phyloP scores from a whole-genome alignment of 805 yeast species.

The Hanseniaspora nectarophila region DNA sequence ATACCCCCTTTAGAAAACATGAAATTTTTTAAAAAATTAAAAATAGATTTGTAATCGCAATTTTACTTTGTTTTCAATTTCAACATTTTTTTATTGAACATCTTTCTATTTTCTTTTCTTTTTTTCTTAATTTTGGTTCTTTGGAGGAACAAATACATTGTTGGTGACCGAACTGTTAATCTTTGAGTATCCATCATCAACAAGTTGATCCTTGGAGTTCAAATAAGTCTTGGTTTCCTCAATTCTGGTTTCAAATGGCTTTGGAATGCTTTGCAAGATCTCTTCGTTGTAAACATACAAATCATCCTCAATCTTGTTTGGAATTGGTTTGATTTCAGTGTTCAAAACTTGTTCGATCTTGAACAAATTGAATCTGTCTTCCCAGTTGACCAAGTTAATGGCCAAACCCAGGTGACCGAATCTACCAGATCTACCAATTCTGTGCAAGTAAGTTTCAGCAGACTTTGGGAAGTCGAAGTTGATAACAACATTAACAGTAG shows the following conservation, averaged over 20 bases:
- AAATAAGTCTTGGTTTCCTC: conserved; percentile 24
- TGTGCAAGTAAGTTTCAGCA: conserved; percentile 93
- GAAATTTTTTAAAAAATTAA: too few relatives aligned
- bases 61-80: too few relatives aligned
- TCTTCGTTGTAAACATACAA: conserved; percentile 64
- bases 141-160: conserved; percentile 11
- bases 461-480: conserved; percentile 97
- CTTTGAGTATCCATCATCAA: conserved; percentile 15
- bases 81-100: too few relatives aligned
- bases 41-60: too few relatives aligned
- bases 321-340: conserved; percentile 93
- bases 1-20: too few relatives aligned
- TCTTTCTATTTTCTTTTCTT: too few relatives aligned
- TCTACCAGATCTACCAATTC: conserved; percentile 98
- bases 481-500: conserved; percentile 95
- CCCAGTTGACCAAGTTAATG: conserved; percentile 90
- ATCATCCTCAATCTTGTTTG: conserved; percentile 78
- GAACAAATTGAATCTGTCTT: conserved; percentile 84
- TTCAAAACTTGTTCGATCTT: conserved; percentile 95
- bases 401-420: conserved; percentile 98
- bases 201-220: conserved; percentile 17
- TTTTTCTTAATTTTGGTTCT: not conserved
- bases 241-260: conserved; percentile 69
- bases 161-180: conserved; percentile 18
- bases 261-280: conserved; percentile 61